These are phyloP conservation scores for Candida gigantensis DNA, from an alignment of 1,139 yeast species.

Conservation along the genomic window DNA sequence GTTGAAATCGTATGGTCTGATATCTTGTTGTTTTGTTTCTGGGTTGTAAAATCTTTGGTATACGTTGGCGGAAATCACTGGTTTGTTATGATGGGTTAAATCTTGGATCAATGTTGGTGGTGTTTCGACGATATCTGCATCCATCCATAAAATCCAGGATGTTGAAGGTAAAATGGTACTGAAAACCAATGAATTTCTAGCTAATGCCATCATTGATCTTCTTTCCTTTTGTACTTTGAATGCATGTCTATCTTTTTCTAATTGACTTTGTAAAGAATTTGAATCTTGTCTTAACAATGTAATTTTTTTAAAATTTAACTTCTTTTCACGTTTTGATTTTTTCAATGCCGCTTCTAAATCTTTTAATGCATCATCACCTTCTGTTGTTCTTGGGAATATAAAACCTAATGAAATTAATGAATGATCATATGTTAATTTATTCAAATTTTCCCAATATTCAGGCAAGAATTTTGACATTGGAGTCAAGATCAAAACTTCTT, in stretches of 20 bases:
- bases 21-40: conserved; percentile 54
- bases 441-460: conserved; percentile 83
- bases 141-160: conserved; percentile 95
- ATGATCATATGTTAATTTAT: conserved; percentile 78
- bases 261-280: conserved; percentile 64
- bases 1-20: conserved; percentile 91
- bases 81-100: conserved; percentile 80
- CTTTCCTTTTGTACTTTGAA: conserved; percentile 84
- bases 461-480: conserved; percentile 87
- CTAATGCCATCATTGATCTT: conserved; percentile 87
- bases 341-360: conserved; percentile 74
- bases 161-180: conserved; percentile 89
- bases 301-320: conserved; percentile 69
- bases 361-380: conserved; percentile 78
- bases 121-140: conserved; percentile 89
- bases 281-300: conserved; percentile 91
- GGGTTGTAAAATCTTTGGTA: conserved; percentile 75
- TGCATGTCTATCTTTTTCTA: conserved; percentile 74
- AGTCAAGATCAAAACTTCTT: conserved; percentile 78
- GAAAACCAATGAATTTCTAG: conserved; percentile 86
- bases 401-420: conserved; percentile 84
- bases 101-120: conserved; percentile 83
- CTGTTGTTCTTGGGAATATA: conserved; percentile 76
- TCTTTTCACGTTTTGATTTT: conserved; percentile 53
- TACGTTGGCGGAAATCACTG: conserved; percentile 88